Evolutionary conservation across 306 rosid genomes (phyloP).

Genomic region (Cercis canadensis): DNA sequence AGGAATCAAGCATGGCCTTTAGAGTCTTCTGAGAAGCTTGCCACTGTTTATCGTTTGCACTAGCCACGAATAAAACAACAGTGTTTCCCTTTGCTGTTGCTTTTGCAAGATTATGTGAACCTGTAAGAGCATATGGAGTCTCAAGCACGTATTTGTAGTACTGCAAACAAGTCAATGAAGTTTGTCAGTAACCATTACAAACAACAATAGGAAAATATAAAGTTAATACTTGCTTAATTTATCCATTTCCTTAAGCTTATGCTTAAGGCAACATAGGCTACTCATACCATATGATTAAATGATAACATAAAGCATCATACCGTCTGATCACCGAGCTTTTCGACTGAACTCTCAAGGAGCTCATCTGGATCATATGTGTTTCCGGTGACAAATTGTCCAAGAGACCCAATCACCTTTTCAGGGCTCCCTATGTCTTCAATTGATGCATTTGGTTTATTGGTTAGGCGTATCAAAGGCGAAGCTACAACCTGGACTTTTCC

Average conservation of each 20-base stretch:
- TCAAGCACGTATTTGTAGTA: conserved; percentile 86
- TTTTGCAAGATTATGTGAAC: conserved; percentile 94
- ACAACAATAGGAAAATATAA: not conserved
- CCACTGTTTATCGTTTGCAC: conserved; percentile 96
- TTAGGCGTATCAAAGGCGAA: conserved; percentile 87
- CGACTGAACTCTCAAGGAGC: conserved; percentile 77
- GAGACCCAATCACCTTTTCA: conserved; percentile 90
- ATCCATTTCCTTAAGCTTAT: conserved; percentile 9
- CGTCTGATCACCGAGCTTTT: conserved; percentile 82
- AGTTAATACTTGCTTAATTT: not conserved
- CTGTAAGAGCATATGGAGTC: conserved; percentile 91
- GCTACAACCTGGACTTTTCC: conserved; percentile 94
- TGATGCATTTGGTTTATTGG: conserved; percentile 89
- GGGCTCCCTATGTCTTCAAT: conserved; percentile 95
- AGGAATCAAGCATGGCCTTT: conserved; percentile 89
- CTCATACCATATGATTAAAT: not conserved
- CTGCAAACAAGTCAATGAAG: conserved; percentile 49
- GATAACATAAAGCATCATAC: conserved; percentile 46
- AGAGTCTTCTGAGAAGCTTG: conserved; percentile 70
- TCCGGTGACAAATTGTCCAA: conserved; percentile 95
- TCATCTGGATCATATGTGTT: conserved; percentile 86
- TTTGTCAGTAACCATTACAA: conserved; percentile 13
- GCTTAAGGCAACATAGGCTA: conserved; percentile 1
- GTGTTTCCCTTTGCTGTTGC: conserved; percentile 98
- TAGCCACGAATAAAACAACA: conserved; percentile 83